Base-by-base conservation (phyloP, 441 rosid species). In the Populus tomentosa region DNA sequence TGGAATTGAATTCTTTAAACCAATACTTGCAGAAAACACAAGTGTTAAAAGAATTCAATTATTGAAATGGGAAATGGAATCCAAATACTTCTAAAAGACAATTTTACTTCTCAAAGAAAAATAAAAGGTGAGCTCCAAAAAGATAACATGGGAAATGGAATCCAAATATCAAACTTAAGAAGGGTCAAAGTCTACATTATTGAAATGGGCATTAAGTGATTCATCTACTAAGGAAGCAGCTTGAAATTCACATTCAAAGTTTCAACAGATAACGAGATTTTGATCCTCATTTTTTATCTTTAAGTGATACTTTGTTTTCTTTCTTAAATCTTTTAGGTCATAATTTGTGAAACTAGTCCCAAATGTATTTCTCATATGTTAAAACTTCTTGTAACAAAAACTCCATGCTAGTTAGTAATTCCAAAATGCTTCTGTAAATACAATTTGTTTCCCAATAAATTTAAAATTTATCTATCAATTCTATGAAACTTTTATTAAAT, bases 121-220 rank as follows among this genome's bases (percentile, higher is more conserved):
- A 16, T 16, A 53, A 53, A 36, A 23, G 32, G 11, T 23, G 7
- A 9, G 67, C 67, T 63, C 67, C 67, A 36, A 36, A n/a, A 69
- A 36, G 42, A 11, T 38, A 69, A 35, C 70, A 20, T 50, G 69
- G 67, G 73, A 74, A 66, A 73, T 73, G 53, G 23, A 74, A 5
- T 75, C 70, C 16, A 42, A 9, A 33, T 66, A 74, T 71, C 38
- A 21, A 74, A 66, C 14, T 59, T n/a, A 35, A 28, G 4, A 56
- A 79, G 13, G 63, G 24, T 5, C 7, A 53, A 16, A 50, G 23
- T 23, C 35, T 71, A 21, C 7, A 35, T 6, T 33, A 53, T 42
- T 3, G 9, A 50, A 67, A 32, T 20, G 16, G 67, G 16, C 26
- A 7, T 42, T 7, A 59, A 21, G 67, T 36, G 68, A 78, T 30